Percentiles rank a stretch among this genome's conserved stretches.
These are phyloP conservation scores for Panicum hallii DNA, from an alignment of 202 grass and related monocot genomes.

Conservation along the genomic window DNA sequence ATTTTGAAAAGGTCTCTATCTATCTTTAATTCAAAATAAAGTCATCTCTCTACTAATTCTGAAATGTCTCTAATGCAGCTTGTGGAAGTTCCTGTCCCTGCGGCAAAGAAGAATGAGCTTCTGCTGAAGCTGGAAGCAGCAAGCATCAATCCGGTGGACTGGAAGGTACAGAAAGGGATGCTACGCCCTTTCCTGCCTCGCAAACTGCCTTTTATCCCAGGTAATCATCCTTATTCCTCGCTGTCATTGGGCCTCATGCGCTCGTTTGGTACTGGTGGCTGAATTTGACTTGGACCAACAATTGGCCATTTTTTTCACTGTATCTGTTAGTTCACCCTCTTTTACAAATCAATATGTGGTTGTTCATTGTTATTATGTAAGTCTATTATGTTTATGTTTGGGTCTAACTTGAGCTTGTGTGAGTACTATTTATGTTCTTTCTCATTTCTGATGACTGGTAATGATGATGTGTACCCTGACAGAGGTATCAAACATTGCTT, in stretches of 20 bases:
- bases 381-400: not conserved
- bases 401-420: not conserved
- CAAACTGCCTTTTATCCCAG: conserved; percentile 60
- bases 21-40: not conserved
- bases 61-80: conserved; percentile 41
- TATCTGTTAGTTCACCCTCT: too few relatives aligned
- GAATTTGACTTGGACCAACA: not conserved
- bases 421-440: not conserved
- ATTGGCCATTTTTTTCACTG: not conserved
- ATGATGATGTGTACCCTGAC: not conserved
- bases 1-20: not conserved
- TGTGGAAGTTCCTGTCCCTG: conserved; percentile 58
- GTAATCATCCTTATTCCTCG: conserved; percentile 21
- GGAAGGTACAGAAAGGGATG: conserved; percentile 67
- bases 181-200: conserved; percentile 44
- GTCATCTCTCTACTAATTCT: not conserved
- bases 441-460: not conserved
- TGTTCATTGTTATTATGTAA: not conserved
- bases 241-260: too few relatives aligned
- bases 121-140: conserved; percentile 65
- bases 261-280: not conserved
- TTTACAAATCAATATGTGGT: not conserved
- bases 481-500: not conserved
- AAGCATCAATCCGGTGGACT: conserved; percentile 68
- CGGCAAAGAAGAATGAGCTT: conserved; percentile 58